A percentile compares a stretch with the other conserved stretches of the same genome.
Evolutionary conservation across 2,329 filamentous ascomycete species (phyloP).

Genomic region (Colletotrichum magnum): DNA sequence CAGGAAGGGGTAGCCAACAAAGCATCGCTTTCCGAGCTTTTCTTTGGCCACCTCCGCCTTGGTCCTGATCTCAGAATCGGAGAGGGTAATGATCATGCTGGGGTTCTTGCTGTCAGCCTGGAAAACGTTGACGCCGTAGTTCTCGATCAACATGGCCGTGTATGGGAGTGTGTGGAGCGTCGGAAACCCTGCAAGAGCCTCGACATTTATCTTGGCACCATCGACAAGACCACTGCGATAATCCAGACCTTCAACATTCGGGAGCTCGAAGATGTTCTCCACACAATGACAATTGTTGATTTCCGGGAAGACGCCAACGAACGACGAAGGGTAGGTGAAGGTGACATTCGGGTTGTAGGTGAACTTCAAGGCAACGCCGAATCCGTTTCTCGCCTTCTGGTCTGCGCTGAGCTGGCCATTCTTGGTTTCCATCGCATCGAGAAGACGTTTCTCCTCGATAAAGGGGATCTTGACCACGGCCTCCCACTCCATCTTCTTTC

Average conservation of each 20-base stretch:
- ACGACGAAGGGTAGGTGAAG: conserved; percentile 88
- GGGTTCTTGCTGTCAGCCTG: conserved; percentile 96
- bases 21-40: conserved; percentile 88
- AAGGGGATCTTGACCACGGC: conserved; percentile 99
- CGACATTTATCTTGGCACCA: conserved; percentile 84
- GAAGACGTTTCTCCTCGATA: conserved; percentile 90
- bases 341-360: conserved; percentile 84
- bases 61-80: conserved; percentile 79
- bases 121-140: conserved; percentile 94
- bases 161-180: conserved; percentile 89
- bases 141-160: conserved; percentile 77
- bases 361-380: conserved; percentile 94
- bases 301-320: conserved; percentile 92
- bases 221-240: conserved; percentile 87
- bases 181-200: conserved; percentile 94
- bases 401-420: conserved; percentile 83
- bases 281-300: conserved; percentile 89
- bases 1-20: conserved; percentile 94
- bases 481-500: conserved; percentile 99
- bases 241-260: conserved; percentile 90
- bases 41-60: conserved; percentile 80
- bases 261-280: conserved; percentile 96
- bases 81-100: conserved; percentile 91
- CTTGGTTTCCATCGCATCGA: conserved; percentile 88
- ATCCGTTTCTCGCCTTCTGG: conserved; percentile 88